Percentiles rank a stretch among this genome's conserved stretches.
Conservation (phyloP, 768 basidiomycete genomes). For the Cyclocybe cylindracea region DNA sequence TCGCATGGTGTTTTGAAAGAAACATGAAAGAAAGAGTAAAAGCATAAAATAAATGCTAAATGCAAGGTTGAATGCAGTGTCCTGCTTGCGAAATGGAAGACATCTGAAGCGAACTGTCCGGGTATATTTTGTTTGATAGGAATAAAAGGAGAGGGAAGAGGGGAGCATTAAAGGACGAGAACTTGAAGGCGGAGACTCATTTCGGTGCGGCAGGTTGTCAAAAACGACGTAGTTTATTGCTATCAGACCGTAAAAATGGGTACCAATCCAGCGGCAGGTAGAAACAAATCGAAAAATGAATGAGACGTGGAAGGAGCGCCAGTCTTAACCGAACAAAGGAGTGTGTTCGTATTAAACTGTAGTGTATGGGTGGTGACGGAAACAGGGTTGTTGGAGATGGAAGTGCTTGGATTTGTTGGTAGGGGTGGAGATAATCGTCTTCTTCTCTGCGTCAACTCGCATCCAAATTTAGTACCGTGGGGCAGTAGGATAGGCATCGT, state of each 20-base stretch:
- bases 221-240: slow-evolving; percentile 15
- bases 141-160: neutral
- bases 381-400: neutral
- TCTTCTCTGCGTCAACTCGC: too few relatives aligned
- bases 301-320: slow-evolving; percentile 18
- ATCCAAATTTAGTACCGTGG: neutral
- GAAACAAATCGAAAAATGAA: slow-evolving; percentile 15
- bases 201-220: slow-evolving; percentile 10
- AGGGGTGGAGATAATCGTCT: slow-evolving; percentile 1
- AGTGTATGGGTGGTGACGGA: neutral
- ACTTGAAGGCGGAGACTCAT: neutral
- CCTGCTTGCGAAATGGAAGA: neutral
- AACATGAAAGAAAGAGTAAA: slow-evolving; percentile 4
- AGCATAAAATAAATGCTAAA: slow-evolving; percentile 4
- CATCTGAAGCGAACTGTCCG: slow-evolving; percentile 11
- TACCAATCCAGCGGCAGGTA: slow-evolving; percentile 31
- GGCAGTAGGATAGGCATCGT: slow-evolving; percentile 36
- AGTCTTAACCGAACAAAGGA: slow-evolving; percentile 9
- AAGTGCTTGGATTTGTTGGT: slow-evolving; percentile 11
- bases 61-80: too few relatives aligned
- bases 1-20: neutral
- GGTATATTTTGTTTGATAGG: slow-evolving; percentile 11
- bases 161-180: neutral
- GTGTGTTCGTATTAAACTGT: slow-evolving; percentile 11
- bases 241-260: slow-evolving; percentile 20